These are phyloP conservation scores for Pythium coloratum DNA, from an alignment of 352 stramenopile species.

Conservation along the genomic window DNA sequence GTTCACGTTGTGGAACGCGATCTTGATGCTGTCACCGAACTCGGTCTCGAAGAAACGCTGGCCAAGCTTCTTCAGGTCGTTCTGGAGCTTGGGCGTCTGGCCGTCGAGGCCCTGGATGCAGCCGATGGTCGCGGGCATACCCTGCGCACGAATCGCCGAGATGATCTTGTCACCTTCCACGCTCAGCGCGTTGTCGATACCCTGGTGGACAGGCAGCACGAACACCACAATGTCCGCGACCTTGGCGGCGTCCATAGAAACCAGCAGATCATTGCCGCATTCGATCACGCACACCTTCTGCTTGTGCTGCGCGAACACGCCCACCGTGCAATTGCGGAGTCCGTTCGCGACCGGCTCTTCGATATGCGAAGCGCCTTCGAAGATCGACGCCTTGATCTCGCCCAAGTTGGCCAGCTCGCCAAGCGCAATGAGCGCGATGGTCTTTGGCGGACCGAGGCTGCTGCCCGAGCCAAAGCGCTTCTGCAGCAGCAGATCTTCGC, in stretches of 20 bases:
- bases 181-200: constrained; percentile 86
- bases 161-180: constrained; percentile 87
- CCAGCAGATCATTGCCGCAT: constrained; percentile 81
- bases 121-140: constrained; percentile 86
- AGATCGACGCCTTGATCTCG: constrained; percentile 62
- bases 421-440: constrained; percentile 83
- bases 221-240: constrained; percentile 85
- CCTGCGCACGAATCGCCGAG: constrained; percentile 91
- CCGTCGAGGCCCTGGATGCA: constrained; percentile 84
- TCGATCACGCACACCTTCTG: constrained; percentile 87
- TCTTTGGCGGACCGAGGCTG: constrained; percentile 73
- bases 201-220: constrained; percentile 71
- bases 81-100: constrained; percentile 65
- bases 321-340: constrained; percentile 66
- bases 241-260: constrained; percentile 83
- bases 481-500: constrained; percentile 81
- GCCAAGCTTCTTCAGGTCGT: constrained; percentile 82
- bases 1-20: constrained; percentile 74
- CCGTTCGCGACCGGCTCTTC: constrained; percentile 54
- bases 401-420: constrained; percentile 60
- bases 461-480: constrained; percentile 79
- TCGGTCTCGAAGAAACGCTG: constrained; percentile 90
- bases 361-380: constrained; percentile 57
- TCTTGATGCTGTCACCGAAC: constrained; percentile 85
- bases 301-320: constrained; percentile 82